Conservation (phyloP, 208 protist genomes). For the Phytomonas sp. region DNA sequence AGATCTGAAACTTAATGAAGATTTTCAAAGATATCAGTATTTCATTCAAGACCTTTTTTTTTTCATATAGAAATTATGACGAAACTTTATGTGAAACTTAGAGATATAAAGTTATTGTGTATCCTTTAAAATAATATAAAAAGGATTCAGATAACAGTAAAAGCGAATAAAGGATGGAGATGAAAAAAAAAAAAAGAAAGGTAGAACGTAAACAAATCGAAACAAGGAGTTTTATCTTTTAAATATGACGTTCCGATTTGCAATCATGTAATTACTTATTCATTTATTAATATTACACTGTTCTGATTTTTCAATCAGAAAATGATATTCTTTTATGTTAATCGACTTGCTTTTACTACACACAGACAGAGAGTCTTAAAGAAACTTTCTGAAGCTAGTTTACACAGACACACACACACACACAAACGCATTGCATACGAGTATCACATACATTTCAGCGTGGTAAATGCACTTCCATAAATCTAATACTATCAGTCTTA, state of each 20-base stretch:
- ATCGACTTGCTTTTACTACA: neutral
- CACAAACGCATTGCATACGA: neutral
- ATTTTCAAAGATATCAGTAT: neutral
- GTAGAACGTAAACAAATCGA: neutral
- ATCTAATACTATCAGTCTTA: slow-evolving; percentile 76
- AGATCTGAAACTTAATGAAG: neutral
- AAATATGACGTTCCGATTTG: neutral
- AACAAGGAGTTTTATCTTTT: neutral
- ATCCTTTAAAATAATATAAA: neutral
- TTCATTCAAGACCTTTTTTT: neutral
- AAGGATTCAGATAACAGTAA: neutral
- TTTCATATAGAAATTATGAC: neutral
- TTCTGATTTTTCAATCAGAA: neutral
- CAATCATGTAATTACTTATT: neutral
- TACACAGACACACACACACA: slow-evolving; percentile 10
- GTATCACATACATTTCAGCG: slow-evolving; percentile 19
- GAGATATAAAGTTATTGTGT: neutral
- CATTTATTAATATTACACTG: neutral
- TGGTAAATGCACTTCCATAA: slow-evolving; percentile 78
- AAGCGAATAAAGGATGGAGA: neutral
- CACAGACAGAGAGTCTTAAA: neutral
- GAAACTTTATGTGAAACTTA: neutral
- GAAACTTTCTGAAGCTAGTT: slow-evolving; percentile 2
- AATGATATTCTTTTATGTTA: slow-evolving; percentile 1
- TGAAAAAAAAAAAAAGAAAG: neutral